phyloP scores from a whole-genome alignment of 306 rosid species.

The Lablab purpureus region DNA sequence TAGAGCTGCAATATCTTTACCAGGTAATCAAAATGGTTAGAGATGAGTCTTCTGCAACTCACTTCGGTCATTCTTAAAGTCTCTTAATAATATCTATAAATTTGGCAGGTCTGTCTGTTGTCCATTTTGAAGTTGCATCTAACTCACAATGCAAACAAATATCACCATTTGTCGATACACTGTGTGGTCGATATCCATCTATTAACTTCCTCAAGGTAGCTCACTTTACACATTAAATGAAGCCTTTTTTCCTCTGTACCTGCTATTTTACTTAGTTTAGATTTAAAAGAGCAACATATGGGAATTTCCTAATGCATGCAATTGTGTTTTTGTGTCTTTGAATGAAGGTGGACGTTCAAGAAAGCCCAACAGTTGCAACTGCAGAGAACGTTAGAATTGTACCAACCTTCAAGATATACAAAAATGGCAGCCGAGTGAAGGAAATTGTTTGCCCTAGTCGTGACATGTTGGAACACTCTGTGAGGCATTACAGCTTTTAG shows the following conservation, averaged over 20 bases:
- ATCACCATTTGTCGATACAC: slow-evolving; percentile 74
- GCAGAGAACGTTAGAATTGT: slow-evolving; percentile 81
- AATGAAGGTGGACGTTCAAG: slow-evolving; percentile 79
- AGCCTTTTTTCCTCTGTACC: not conserved
- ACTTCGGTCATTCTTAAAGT: not conserved
- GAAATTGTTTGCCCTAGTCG: slow-evolving; percentile 89
- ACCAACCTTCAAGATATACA: slow-evolving; percentile 98
- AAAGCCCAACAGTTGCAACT: slow-evolving; percentile 65
- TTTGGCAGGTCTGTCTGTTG: slow-evolving; percentile 77
- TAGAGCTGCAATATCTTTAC: slow-evolving; percentile 74
- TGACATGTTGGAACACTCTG: slow-evolving; percentile 87
- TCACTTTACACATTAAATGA: not conserved
- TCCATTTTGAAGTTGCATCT: slow-evolving; percentile 81
- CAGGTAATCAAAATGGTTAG: slow-evolving; percentile 56
- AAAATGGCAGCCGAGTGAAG: slow-evolving; percentile 81
- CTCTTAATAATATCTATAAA: slow-evolving; percentile 11
- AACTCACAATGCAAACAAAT: slow-evolving; percentile 77
- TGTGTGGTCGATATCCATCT: slow-evolving; percentile 84
- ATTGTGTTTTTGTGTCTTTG: slow-evolving; percentile 36
- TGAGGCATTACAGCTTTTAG: slow-evolving; percentile 90
- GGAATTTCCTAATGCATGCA: slow-evolving; percentile 34
- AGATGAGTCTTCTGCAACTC: slow-evolving; percentile 6
- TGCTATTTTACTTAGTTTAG: not conserved
- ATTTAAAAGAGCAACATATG: not conserved
- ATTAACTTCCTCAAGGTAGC: slow-evolving; percentile 88